A percentile compares a stretch with the other conserved stretches of the same genome.
These are phyloP conservation scores for Apiospora pterosperma DNA, from an alignment of 2,329 filamentous ascomycete species.

Conservation along the genomic window DNA sequence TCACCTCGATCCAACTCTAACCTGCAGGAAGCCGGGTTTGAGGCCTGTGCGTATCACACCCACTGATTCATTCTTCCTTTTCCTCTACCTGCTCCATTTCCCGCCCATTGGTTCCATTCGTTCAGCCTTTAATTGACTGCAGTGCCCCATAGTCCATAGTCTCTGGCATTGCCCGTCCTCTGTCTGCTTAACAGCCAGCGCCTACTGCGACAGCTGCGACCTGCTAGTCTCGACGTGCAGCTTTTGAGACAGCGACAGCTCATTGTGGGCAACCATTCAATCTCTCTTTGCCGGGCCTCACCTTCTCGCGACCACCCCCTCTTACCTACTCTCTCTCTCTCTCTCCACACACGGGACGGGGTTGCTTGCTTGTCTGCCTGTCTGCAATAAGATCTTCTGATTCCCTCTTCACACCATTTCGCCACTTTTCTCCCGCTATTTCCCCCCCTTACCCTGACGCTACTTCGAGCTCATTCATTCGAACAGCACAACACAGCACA, in stretches of 20 bases:
- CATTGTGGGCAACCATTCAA: neutral
- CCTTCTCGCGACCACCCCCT: conserved; percentile 23
- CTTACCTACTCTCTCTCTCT: conserved; percentile 5
- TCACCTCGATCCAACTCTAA: neutral
- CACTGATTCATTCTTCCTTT: conserved; percentile 15
- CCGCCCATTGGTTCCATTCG: conserved; percentile 2
- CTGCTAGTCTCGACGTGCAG: conserved; percentile 25
- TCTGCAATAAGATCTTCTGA: conserved; percentile 29
- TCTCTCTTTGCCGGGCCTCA: conserved; percentile 17
- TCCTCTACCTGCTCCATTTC: conserved; percentile 12
- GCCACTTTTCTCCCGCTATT: conserved; percentile 26
- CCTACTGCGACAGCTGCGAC: conserved; percentile 19
- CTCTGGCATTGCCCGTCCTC: conserved; percentile 7
- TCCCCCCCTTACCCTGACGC: conserved; percentile 13
- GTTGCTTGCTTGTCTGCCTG: conserved; percentile 4
- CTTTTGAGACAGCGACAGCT: conserved; percentile 20
- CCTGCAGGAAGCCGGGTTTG: conserved; percentile 17
- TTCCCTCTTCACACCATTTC: conserved; percentile 23
- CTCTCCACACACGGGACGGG: conserved; percentile 3
- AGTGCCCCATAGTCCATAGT: neutral
- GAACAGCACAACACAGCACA: neutral
- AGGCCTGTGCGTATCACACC: conserved; percentile 19
- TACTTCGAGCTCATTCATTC: conserved; percentile 7
- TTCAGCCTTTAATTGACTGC: conserved; percentile 1
- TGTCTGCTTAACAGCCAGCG: conserved; percentile 19